Evolutionary conservation across 2,329 filamentous ascomycete genomes (phyloP).

Genomic region (Fusarium foetens): DNA sequence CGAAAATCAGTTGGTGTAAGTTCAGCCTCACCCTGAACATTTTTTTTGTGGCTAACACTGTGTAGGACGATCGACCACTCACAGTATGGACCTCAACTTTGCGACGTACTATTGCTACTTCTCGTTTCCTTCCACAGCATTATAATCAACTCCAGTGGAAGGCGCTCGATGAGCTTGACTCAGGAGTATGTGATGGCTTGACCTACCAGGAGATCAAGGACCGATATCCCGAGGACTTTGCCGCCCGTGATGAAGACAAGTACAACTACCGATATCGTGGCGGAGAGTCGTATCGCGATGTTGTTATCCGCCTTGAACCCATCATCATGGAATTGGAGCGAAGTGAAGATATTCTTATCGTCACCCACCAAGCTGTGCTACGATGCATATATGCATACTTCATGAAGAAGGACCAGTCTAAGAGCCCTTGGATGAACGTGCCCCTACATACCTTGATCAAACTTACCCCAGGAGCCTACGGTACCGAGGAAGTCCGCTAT

Average conservation of each 20-base stretch:
- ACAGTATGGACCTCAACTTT: slow-evolving; percentile 73
- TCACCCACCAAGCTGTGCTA: slow-evolving; percentile 96
- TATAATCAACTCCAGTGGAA: slow-evolving; percentile 99
- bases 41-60: slow-evolving; percentile 21
- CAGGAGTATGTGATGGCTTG: slow-evolving; percentile 94
- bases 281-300: slow-evolving; percentile 94
- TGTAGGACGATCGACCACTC: slow-evolving; percentile 67
- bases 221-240: slow-evolving; percentile 92
- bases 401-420: slow-evolving; percentile 93
- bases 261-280: slow-evolving; percentile 99
- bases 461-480: slow-evolving; percentile 92
- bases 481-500: slow-evolving; percentile 87
- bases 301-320: slow-evolving; percentile 95
- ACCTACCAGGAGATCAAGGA: slow-evolving; percentile 97
- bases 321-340: slow-evolving; percentile 99
- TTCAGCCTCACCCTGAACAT: slow-evolving; percentile 26
- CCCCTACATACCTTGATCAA: slow-evolving; percentile 97
- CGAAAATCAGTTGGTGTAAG: slow-evolving; percentile 85
- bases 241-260: slow-evolving; percentile 95
- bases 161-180: slow-evolving; percentile 95
- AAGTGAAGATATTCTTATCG: slow-evolving; percentile 95
- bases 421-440: slow-evolving; percentile 98
- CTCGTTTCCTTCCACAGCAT: slow-evolving; percentile 79
- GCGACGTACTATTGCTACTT: slow-evolving; percentile 89
- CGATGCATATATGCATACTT: slow-evolving; percentile 99